Evolutionary conservation across 208 protist genomes (phyloP), one percentile per base, ranked within the genome.

Genomic region (Acanthamoeba sp.): DNA sequence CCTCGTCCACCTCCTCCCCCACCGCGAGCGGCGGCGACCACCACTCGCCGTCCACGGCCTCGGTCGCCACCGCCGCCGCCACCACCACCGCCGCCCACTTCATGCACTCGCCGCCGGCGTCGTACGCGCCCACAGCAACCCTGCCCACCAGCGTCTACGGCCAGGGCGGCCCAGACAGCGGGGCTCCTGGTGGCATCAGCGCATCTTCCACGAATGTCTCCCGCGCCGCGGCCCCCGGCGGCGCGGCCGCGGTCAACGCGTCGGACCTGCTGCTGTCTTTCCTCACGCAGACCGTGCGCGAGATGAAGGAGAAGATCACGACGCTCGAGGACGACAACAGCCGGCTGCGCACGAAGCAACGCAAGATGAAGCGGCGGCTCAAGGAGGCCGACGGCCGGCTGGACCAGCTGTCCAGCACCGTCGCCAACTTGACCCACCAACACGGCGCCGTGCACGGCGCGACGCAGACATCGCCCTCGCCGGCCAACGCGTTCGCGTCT

Each of bases 231-330:
- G n/a, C n/a, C n/a, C n/a, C n/a, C 18, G 52, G 52, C 18, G 52
- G 52, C 18, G 52, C 1, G 22, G 18, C 20, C 5, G 22, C 36
- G 16, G 71, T 36, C 71, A 80, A 48, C 36, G 71, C 71, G 14
- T 80, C 71, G 4, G 71, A 80, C 36, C 38, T 80, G 71, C 71
- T 80, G 18, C 71, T 80, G 36, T 80, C 71, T 1, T 80, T 80
- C 38, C 71, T 80, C 38, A 45, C 71, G 38, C 71, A 80, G 71
- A 80, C 71, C 16, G 71, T 80, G 36, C 32, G 71, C 32, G 71
- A 80, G 29, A 80, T 80, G 71, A 80, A 80, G 38, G 71, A 80
- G 71, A 80, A 80, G 71, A 80, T 80, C 36, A 45, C 36, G 12
- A 18, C 71, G 34, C 38, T 80, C 32, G 71, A 80, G 27, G 71